phyloP scores from a whole-genome alignment of 257 asterid genomes.

The Nyctanthes arbortristis region DNA sequence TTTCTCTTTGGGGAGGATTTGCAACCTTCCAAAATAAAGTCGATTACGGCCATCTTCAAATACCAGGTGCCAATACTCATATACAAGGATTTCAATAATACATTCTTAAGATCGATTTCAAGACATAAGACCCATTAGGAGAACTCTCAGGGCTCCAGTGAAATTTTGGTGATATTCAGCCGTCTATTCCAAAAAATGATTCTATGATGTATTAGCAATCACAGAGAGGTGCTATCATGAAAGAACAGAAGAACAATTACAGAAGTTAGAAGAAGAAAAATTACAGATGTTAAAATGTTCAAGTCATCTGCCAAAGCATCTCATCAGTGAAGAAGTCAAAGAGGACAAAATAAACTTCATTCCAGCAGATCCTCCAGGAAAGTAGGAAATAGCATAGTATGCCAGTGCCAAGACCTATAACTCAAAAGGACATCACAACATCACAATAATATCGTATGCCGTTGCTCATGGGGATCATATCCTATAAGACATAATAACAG shows the following conservation, averaged over 20 bases:
- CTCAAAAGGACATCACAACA: conserved; percentile 10
- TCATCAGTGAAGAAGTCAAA: conserved; percentile 61
- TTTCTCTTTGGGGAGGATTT: too few species aligned
- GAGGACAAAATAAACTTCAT: conserved; percentile 82
- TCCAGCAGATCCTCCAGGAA: conserved; percentile 96
- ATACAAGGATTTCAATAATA: neutral
- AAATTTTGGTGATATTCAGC: neutral
- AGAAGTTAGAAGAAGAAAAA: conserved; percentile 4
- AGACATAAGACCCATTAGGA: neutral
- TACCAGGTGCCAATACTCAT: neutral
- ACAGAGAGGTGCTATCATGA: too few species aligned
- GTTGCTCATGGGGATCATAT: too few species aligned
- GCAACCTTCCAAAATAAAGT: neutral
- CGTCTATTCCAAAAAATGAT: neutral
- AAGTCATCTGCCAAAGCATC: conserved; percentile 78
- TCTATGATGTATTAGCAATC: neutral
- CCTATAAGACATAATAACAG: too few species aligned
- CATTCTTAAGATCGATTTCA: neutral
- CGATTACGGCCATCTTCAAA: neutral
- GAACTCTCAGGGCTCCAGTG: neutral
- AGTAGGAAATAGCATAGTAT: conserved; percentile 86
- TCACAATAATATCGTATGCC: conserved; percentile 5
- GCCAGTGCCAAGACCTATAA: conserved; percentile 80
- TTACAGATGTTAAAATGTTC: conserved; percentile 1
- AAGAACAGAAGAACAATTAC: too few species aligned